These are phyloP conservation scores for Ustilago bromivora DNA, from an alignment of 1,284 basidiomycete genomes.

Conservation along the genomic window DNA sequence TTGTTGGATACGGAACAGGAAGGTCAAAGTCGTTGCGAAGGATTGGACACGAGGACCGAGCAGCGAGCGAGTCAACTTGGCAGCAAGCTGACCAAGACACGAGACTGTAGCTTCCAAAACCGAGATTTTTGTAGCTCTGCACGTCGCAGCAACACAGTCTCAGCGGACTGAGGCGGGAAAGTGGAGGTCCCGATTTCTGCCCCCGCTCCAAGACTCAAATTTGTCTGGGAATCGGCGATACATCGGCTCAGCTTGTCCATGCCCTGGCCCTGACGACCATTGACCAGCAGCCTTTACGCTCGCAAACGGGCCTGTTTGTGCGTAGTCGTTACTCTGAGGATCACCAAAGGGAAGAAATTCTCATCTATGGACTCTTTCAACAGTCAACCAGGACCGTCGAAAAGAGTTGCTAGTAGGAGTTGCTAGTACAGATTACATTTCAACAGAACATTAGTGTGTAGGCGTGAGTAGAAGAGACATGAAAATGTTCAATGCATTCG, in stretches of 20 bases:
- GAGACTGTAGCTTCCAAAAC: neutral
- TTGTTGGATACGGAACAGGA: no score
- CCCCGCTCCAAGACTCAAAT: neutral
- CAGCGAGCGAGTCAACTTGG: neutral
- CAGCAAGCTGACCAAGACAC: constrained; percentile 22
- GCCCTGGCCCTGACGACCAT: no score
- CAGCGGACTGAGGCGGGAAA: neutral
- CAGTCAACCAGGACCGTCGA: neutral
- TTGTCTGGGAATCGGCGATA: neutral
- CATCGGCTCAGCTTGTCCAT: neutral
- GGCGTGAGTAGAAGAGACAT: constrained; percentile 4
- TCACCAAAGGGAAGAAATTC: neutral
- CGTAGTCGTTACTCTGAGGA: no score
- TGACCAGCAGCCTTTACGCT: no score
- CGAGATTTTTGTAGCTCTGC: neutral
- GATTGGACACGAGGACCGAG: neutral
- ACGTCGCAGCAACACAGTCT: neutral
- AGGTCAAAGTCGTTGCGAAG: neutral
- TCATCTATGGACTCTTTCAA: neutral
- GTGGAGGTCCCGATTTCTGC: neutral
- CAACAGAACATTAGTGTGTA: constrained; percentile 8
- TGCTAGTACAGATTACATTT: constrained; percentile 30
- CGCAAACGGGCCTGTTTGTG: no score
- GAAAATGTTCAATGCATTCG: constrained; percentile 10
- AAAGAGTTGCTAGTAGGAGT: neutral